phyloP scores from a whole-genome alignment of 164 flowering plant species.

The Hamamelis virginiana region DNA sequence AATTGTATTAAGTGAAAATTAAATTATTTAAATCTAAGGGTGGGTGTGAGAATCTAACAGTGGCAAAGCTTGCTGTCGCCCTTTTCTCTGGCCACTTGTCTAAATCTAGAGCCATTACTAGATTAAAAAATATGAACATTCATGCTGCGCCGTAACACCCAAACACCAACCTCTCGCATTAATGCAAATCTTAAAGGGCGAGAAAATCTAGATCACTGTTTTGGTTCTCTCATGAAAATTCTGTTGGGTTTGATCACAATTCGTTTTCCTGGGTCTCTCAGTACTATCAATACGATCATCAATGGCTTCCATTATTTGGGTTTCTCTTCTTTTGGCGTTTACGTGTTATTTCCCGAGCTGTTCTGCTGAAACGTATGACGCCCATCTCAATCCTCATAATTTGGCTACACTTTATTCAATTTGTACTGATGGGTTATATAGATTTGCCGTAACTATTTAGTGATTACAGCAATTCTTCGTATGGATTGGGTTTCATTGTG shows the following conservation, averaged over 20 bases:
- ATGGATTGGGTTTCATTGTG: not conserved
- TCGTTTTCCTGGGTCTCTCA: not conserved
- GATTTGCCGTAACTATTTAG: not conserved
- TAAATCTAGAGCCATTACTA: too few relatives aligned
- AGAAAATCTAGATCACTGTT: not conserved
- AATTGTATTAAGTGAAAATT: too few relatives aligned
- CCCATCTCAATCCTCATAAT: conserved; percentile 8
- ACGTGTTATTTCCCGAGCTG: conserved; percentile 15
- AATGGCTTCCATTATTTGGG: conserved; percentile 34
- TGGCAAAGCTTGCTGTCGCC: too few relatives aligned
- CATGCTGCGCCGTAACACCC: too few relatives aligned
- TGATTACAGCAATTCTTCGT: not conserved
- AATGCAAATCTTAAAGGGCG: not conserved
- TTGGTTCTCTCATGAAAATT: not conserved
- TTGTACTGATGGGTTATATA: not conserved
- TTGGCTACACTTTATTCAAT: not conserved
- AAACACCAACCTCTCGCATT: not conserved
- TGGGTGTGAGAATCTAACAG: too few relatives aligned
- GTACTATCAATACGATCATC: conserved; percentile 2
- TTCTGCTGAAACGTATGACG: conserved; percentile 23
- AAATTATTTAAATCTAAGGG: too few relatives aligned
- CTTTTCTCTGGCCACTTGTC: too few relatives aligned
- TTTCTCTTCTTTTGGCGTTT: conserved; percentile 23
- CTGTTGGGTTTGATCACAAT: not conserved
- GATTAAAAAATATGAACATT: too few relatives aligned